Evolutionary conservation across 2,329 filamentous ascomycete species (phyloP).

Genomic region (Blumeriella jaapii): DNA sequence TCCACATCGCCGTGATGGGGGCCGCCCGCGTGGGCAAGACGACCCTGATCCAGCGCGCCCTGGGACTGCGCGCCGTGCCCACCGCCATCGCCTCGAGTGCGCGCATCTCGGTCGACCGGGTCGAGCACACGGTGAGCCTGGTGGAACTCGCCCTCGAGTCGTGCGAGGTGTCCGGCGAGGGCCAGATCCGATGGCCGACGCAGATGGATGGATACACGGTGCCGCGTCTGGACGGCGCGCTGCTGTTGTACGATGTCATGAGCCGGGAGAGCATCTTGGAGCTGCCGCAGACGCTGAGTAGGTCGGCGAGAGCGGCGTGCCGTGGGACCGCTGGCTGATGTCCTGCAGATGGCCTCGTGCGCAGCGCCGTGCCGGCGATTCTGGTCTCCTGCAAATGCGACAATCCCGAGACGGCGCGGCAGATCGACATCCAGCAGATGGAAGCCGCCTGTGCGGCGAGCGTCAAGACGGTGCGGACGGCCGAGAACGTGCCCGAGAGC

Average conservation of each 20-base stretch:
- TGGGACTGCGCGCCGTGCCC: slow-evolving; percentile 42
- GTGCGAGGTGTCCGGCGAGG: slow-evolving; percentile 47
- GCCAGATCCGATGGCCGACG: slow-evolving; percentile 54
- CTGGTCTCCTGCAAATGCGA: slow-evolving; percentile 90
- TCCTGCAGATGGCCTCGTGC: slow-evolving; percentile 56
- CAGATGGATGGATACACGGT: slow-evolving; percentile 59
- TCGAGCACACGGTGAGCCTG: slow-evolving; percentile 46
- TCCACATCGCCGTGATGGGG: slow-evolving; percentile 57
- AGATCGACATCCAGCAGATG: slow-evolving; percentile 58
- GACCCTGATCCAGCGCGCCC: slow-evolving; percentile 52
- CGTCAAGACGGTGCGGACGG: slow-evolving; percentile 63
- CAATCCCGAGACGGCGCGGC: slow-evolving; percentile 54
- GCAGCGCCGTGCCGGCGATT: slow-evolving; percentile 62
- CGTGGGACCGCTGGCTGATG: slow-evolving; percentile 2
- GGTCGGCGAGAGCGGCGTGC: slow-evolving; percentile 30
- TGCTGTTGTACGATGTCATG: slow-evolving; percentile 82
- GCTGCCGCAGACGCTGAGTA: slow-evolving; percentile 68
- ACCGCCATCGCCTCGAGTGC: slow-evolving; percentile 43
- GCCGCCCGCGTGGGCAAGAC: slow-evolving; percentile 57
- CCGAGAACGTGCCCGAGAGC: slow-evolving; percentile 56
- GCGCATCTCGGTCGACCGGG: slow-evolving; percentile 46
- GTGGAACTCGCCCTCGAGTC: slow-evolving; percentile 56
- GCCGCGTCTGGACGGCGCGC: slow-evolving; percentile 68
- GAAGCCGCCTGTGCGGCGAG: slow-evolving; percentile 57
- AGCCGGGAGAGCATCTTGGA: slow-evolving; percentile 63